phyloP scores from a whole-genome alignment of 2,329 filamentous ascomycete species.

The Venturia aucupariae region DNA sequence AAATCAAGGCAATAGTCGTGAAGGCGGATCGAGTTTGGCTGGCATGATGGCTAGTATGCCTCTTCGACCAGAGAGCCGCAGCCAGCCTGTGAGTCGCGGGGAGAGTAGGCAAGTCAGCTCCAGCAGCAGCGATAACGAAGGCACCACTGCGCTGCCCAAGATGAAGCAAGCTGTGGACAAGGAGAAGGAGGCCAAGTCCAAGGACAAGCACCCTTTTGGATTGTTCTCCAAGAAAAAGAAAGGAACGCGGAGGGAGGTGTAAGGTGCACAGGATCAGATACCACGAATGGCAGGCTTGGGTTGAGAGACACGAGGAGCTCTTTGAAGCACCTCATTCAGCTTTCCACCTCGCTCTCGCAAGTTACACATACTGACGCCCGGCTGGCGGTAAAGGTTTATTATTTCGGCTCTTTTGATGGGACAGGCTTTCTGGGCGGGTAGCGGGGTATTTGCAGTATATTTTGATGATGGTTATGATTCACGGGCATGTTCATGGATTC shows the following conservation, averaged over 20 bases:
- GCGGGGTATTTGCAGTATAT: neutral
- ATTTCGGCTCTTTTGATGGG: neutral
- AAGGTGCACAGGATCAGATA: neutral
- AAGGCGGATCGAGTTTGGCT: neutral
- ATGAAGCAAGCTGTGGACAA: conserved; percentile 10
- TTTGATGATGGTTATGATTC: neutral
- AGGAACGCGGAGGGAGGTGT: neutral
- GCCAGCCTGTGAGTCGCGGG: conserved; percentile 8
- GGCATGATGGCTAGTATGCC: neutral
- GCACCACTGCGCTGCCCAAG: conserved; percentile 10
- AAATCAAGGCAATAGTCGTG: neutral
- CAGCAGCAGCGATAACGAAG: conserved; percentile 10
- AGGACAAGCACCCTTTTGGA: neutral
- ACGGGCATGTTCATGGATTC: neutral
- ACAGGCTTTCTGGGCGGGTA: neutral
- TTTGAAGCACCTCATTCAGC: too few species aligned
- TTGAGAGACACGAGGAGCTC: neutral
- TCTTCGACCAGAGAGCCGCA: neutral
- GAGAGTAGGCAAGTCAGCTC: conserved; percentile 2
- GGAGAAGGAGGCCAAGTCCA: neutral
- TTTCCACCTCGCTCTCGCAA: too few species aligned
- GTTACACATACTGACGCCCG: neutral
- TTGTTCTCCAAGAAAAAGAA: conserved; percentile 2
- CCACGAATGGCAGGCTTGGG: neutral
- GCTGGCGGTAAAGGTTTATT: neutral